A percentile compares a stretch with the other conserved stretches of the same genome.
These are phyloP conservation scores for Beauveria varroae DNA, from an alignment of 2,329 filamentous ascomycete species.

Conservation along the genomic window DNA sequence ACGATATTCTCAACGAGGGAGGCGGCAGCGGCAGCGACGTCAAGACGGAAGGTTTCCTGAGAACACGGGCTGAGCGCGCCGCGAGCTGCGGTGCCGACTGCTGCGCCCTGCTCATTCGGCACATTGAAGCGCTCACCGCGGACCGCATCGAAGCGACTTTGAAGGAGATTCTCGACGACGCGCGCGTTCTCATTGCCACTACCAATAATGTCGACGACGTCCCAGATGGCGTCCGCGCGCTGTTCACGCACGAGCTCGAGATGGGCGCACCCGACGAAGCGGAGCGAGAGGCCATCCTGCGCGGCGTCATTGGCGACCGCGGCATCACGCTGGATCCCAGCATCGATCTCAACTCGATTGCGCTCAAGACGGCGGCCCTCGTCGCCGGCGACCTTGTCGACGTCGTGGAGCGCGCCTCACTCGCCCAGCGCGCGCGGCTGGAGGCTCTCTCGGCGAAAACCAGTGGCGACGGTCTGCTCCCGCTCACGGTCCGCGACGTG, in stretches of 20 bases:
- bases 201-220: constrained; percentile 95
- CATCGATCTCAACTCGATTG: constrained; percentile 77
- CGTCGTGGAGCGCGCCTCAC: constrained; percentile 81
- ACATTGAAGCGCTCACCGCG: constrained; percentile 84
- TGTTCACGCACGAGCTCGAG: constrained; percentile 94
- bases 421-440: constrained; percentile 68
- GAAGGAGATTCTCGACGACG: constrained; percentile 72
- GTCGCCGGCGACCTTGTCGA: constrained; percentile 93
- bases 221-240: constrained; percentile 76
- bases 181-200: constrained; percentile 81
- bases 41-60: constrained; percentile 86
- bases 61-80: constrained; percentile 79
- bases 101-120: constrained; percentile 78
- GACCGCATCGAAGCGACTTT: constrained; percentile 83
- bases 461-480: constrained; percentile 25
- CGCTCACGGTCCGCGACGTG: constrained; percentile 70
- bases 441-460: constrained; percentile 57
- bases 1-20: constrained; percentile 90
- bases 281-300: constrained; percentile 82
- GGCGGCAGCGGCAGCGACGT: constrained; percentile 75
- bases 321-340: constrained; percentile 72
- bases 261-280: constrained; percentile 88
- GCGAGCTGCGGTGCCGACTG: constrained; percentile 79
- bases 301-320: constrained; percentile 67
- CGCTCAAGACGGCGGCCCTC: constrained; percentile 89